phyloP scores from a whole-genome alignment of 2,329 filamentous ascomycete species.

The Fusarium guadeloupense region DNA sequence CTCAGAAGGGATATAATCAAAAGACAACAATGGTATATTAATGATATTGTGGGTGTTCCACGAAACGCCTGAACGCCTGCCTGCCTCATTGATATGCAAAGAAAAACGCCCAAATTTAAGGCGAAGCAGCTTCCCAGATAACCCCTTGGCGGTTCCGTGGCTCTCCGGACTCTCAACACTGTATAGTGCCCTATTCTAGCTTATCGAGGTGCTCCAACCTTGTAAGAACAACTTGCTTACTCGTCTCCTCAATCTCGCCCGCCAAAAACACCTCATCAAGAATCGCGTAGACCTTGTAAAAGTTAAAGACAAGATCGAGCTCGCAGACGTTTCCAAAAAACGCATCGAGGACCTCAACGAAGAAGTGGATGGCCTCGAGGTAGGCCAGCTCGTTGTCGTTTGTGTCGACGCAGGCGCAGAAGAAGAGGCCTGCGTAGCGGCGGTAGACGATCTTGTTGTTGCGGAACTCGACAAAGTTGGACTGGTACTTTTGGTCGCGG shows the following conservation, averaged over 20 bases:
- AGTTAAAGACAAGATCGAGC: conserved; percentile 87
- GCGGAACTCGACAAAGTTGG: conserved; percentile 97
- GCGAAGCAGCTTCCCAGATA: neutral
- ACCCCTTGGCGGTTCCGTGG: neutral
- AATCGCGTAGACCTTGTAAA: conserved; percentile 94
- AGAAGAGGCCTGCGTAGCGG: conserved; percentile 96
- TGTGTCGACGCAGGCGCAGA: conserved; percentile 98
- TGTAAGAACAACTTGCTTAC: conserved; percentile 96
- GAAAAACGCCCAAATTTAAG: neutral
- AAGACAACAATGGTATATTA: conserved; percentile 29
- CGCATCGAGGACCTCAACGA: conserved; percentile 96
- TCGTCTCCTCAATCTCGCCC: conserved; percentile 98
- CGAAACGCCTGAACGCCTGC: conserved; percentile 35
- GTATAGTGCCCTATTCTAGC: conserved; percentile 71
- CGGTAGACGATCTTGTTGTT: conserved; percentile 98
- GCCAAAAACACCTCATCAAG: conserved; percentile 98
- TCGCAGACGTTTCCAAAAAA: conserved; percentile 99
- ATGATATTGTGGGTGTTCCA: conserved; percentile 14
- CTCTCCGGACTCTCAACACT: neutral
- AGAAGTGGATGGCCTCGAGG: conserved; percentile 98
- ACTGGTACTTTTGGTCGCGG: conserved; percentile 98
- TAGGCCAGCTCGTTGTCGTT: conserved; percentile 99
- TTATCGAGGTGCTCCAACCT: conserved; percentile 95
- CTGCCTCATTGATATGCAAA: conserved; percentile 30
- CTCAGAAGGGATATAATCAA: neutral